A percentile compares a stretch with the other conserved stretches of the same genome.
These are phyloP conservation scores for Tuber umbilicatum DNA, from an alignment of 495 filamentous ascomycete genomes.

Conservation along the genomic window DNA sequence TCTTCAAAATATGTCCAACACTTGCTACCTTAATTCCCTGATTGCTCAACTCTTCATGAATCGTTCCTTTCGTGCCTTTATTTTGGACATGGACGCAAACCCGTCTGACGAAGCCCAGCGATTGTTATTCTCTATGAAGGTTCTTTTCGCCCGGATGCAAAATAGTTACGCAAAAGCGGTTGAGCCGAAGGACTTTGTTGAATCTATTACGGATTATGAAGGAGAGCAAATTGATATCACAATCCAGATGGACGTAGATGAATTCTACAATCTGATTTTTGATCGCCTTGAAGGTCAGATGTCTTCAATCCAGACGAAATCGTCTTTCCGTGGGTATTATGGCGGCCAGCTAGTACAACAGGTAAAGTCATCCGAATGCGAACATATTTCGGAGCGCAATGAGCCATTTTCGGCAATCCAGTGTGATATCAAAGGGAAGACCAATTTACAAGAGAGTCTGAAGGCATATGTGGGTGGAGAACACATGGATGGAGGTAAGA, in stretches of 20 bases:
- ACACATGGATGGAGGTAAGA: constrained; percentile 83
- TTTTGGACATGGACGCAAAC: constrained; percentile 56
- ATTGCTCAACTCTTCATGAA: constrained; percentile 98
- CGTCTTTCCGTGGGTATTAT: constrained; percentile 73
- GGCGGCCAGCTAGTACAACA: constrained; percentile 90
- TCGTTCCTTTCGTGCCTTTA: constrained; percentile 74
- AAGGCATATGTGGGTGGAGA: constrained; percentile 93
- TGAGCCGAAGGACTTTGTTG: constrained; percentile 66
- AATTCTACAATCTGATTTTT: constrained; percentile 91
- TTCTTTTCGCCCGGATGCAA: constrained; percentile 80
- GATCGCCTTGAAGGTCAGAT: constrained; percentile 87
- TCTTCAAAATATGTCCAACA: constrained; percentile 83
- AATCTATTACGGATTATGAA: constrained; percentile 73
- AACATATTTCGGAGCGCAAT: constrained; percentile 81
- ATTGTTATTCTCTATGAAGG: constrained; percentile 69
- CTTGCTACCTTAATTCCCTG: constrained; percentile 94
- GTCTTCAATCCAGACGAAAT: constrained; percentile 58
- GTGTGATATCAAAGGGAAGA: constrained; percentile 94
- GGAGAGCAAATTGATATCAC: constrained; percentile 76
- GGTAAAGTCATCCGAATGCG: constrained; percentile 87
- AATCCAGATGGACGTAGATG: constrained; percentile 95
- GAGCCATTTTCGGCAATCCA: constrained; percentile 95
- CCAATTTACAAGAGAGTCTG: constrained; percentile 73
- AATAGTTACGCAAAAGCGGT: constrained; percentile 64
- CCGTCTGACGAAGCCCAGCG: constrained; percentile 55